Percentiles rank a stretch among this genome's conserved stretches.
Evolutionary conservation across 2,329 filamentous ascomycete genomes (phyloP).

Genomic region (Talaromyces marneffei): DNA sequence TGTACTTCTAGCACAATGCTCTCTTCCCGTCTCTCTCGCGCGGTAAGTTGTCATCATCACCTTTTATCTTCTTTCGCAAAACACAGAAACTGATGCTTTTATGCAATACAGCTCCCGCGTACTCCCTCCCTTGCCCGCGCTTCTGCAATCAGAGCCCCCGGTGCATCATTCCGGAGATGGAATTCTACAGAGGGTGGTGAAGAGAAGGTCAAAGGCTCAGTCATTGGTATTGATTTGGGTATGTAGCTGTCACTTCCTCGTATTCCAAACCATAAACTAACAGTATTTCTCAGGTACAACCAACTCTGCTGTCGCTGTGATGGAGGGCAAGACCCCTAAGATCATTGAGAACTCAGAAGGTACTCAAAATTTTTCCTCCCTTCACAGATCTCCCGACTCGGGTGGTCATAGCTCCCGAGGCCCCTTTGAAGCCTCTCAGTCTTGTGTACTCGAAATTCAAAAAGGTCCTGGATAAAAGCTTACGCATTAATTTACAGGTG

Average conservation of each 20-base stretch:
- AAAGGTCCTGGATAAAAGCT: slow-evolving; percentile 4
- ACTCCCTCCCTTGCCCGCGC: slow-evolving; percentile 64
- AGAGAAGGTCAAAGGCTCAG: slow-evolving; percentile 85
- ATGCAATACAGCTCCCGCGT: slow-evolving; percentile 63
- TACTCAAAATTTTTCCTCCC: slow-evolving; percentile 38
- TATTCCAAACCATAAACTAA: neutral
- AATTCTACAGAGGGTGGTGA: slow-evolving; percentile 47
- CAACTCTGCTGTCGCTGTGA: slow-evolving; percentile 93
- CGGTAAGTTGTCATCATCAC: slow-evolving; percentile 53
- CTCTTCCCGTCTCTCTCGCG: slow-evolving; percentile 65
- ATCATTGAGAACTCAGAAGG: slow-evolving; percentile 98
- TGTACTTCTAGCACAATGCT: slow-evolving; percentile 56
- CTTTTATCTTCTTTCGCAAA: neutral
- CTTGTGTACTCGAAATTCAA: no score
- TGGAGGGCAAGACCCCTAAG: slow-evolving; percentile 92
- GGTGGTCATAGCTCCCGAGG: slow-evolving; percentile 13
- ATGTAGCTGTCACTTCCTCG: slow-evolving; percentile 34
- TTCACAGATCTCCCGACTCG: neutral
- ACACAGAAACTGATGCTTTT: slow-evolving; percentile 9
- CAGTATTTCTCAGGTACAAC: slow-evolving; percentile 60
- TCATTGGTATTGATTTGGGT: slow-evolving; percentile 98
- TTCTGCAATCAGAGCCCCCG: slow-evolving; percentile 63
- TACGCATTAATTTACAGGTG: slow-evolving; percentile 50
- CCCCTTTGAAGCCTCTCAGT: neutral
- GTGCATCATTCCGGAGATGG: slow-evolving; percentile 61